A percentile compares a stretch with the other conserved stretches of the same genome.
These are phyloP conservation scores for Nicotiana undulata DNA, from an alignment of 257 asterid genomes.

Conservation along the genomic window DNA sequence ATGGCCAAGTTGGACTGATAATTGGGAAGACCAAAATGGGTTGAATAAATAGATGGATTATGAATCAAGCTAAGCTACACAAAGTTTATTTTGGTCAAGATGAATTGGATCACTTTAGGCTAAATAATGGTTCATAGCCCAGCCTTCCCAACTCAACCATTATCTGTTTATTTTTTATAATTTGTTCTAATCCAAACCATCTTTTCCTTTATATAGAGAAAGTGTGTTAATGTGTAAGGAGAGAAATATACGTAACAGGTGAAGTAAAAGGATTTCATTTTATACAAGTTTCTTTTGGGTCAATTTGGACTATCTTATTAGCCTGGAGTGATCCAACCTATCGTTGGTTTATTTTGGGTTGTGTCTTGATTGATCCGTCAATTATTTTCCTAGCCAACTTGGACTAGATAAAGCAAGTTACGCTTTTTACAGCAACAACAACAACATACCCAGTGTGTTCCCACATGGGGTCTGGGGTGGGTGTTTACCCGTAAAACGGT, in stretches of 20 bases:
- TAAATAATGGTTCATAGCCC: background rate
- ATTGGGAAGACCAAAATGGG: no score
- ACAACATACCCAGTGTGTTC: no score
- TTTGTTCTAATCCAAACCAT: background rate
- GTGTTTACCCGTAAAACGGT: no score
- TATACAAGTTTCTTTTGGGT: background rate
- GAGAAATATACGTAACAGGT: background rate
- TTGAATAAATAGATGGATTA: no score
- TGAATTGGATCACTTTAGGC: background rate
- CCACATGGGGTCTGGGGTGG: no score
- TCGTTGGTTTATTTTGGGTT: background rate
- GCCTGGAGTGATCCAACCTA: background rate
- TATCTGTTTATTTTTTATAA: no score
- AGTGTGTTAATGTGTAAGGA: background rate
- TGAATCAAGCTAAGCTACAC: background rate
- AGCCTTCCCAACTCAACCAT: background rate
- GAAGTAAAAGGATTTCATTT: background rate
- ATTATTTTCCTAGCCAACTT: no score
- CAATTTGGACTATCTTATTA: background rate
- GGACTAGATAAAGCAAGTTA: no score
- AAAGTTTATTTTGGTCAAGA: background rate
- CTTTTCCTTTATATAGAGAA: background rate
- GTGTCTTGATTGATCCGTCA: background rate
- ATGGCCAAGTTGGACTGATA: no score
- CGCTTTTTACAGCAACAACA: no score